phyloP scores from a whole-genome alignment of 2,329 filamentous ascomycete species.

The Aspergillus fructus region DNA sequence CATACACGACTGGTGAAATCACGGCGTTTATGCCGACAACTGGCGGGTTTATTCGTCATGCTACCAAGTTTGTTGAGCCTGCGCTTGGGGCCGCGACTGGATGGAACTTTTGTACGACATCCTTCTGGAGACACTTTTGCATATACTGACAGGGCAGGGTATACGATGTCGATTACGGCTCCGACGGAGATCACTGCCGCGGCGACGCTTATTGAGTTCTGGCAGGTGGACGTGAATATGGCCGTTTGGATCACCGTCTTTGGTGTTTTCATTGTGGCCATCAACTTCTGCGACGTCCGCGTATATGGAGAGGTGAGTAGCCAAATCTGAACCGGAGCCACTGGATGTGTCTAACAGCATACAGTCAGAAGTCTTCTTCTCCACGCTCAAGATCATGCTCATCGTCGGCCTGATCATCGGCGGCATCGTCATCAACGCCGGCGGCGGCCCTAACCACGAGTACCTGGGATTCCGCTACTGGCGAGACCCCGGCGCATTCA shows the following conservation, averaged over 20 bases:
- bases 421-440: constrained; percentile 14
- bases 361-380: constrained; percentile 18
- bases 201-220: neutral
- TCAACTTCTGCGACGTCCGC: neutral
- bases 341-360: neutral
- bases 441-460: constrained; percentile 17
- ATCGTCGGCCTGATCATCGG: constrained; percentile 21
- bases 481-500: constrained; percentile 16
- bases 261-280: neutral
- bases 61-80: neutral
- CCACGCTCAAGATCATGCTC: constrained; percentile 17
- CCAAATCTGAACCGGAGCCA: neutral
- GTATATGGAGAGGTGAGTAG: neutral
- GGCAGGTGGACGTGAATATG: neutral
- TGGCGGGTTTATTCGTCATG: constrained; percentile 38
- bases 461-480: constrained; percentile 18
- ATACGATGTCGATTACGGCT: neutral
- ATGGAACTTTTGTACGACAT: neutral
- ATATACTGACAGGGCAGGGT: neutral
- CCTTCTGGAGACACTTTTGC: neutral
- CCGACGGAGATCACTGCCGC: constrained; percentile 2
- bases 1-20: constrained; percentile 39
- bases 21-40: constrained; percentile 38
- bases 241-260: constrained; percentile 1
- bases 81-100: constrained; percentile 3